Base-by-base conservation (phyloP, 495 filamentous ascomycete genomes). In the Thermochaetoides thermophila region DNA sequence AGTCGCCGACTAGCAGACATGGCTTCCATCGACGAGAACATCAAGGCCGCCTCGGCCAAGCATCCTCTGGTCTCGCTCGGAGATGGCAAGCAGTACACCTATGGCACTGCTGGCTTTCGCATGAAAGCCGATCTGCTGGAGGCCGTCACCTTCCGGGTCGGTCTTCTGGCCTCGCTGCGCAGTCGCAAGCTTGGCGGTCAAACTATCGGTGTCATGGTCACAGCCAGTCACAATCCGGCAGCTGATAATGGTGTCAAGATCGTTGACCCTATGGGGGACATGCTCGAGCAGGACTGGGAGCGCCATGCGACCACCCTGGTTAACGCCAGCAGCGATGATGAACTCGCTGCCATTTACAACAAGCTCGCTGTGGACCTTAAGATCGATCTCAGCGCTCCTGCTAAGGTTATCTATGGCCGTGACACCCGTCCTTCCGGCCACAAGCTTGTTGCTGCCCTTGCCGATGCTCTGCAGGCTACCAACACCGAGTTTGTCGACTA, bases 231-330 rank as follows among this genome's bases (percentile, higher is more conserved):
- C 70, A 99, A 99, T 60, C 84, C 84, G 23, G 83, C 91, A 3
- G 76, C 78, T 47, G 89, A 99, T 59, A 99, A 99, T 61, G 89
- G 89, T 33, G 83, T 99, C 44, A 99, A 99, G 70, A 69, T 99
- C 42, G 81, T 99, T 42, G 89, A 99, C 57, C 89, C 89, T 9
- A 81, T 92, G 78, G 87, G 87, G 40, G 86, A 94, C 52, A 96
- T 96, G 87, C 68, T 96, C 15, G 83, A 93, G 66, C 82, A 69
- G 40, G 76, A 83, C 38, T 99, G 91, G 91, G 89, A 99, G 61
- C 61, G 60, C 17, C 74, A 86, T 50, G 82, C 84, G 4, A 95
- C 91, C 17, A 68, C 63, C 42, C 70, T 99, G 27, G 84, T 92
- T 39, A 99, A 96, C 47, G 75, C 80, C 25, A 60, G 70, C 3